Base-by-base conservation (phyloP, 2,329 filamentous ascomycete genomes). In the Acephala macrosclerotiorum region DNA sequence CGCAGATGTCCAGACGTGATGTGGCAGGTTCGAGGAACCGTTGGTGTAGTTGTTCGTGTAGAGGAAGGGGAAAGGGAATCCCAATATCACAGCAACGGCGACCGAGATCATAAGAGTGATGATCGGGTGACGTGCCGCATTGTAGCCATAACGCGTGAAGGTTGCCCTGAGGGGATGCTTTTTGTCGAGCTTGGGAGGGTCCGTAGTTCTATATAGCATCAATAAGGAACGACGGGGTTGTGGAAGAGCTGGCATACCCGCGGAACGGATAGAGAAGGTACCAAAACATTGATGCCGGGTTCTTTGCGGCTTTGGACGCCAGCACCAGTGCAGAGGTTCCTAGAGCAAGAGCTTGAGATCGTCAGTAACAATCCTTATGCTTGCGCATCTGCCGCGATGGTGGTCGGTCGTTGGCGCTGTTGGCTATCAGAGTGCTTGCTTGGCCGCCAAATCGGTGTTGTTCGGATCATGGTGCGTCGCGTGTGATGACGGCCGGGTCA, bases 1-100 rank as follows among this genome's bases (percentile, higher is more conserved):
- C 6, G 90, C 90, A 42, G 89, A 89, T 29, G 91, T 94, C 92
- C 92, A 95, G 71, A 92, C 91, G 85, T 94, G 90, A 74, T 90
- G 89, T 35, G 92, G 91, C 8, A 94, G 81, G 68, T 89, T 91
- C 60, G 90, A 90, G 26, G 89, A 87, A 70, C 89, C 89, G 74
- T 88, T 90, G 72, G 87, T 87, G 70, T 91, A 89, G 77, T 91
- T 89, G 74, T 87, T 89, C 1, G 88, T 89, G 77, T 91, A 91
- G 59, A 94, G 85, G 75, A 93, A 93, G 22, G 91, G 85, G 61
- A 92, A 89, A 8, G 91, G 91, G 73, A 93, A 94, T 67, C 90
- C 86, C 62, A 94, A 84, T 60, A 90, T 80, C 55, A 90, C 86
- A 63, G 90, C 90, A 65, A 92, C 84, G 51, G 87, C 85, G 62